Percentiles rank a stretch among this genome's conserved stretches.
Conservation (phyloP, 2,329 filamentous ascomycete species). For the Hypoxylon sp. region DNA sequence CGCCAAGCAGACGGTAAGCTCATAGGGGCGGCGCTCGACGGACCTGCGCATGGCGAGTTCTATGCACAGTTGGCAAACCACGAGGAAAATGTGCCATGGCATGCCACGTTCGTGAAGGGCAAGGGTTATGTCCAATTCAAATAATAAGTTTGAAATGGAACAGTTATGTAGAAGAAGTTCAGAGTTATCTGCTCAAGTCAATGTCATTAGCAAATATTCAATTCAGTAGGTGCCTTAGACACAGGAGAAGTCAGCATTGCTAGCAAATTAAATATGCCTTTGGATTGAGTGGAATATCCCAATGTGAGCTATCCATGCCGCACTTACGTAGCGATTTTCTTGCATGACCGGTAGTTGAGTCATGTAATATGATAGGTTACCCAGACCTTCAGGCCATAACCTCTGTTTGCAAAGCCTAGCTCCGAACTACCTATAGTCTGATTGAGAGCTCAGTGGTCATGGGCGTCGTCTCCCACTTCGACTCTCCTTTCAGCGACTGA, state of each 20-base stretch:
- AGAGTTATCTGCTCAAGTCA: neutral
- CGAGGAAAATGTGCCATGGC: constrained; percentile 50
- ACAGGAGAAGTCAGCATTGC: neutral
- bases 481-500: neutral
- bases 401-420: neutral
- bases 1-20: constrained; percentile 49
- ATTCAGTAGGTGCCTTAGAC: neutral
- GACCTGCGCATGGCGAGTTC: constrained; percentile 53
- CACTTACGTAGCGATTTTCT: neutral
- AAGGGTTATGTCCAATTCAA: constrained; percentile 51
- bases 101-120: constrained; percentile 54
- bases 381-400: neutral
- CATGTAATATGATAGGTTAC: neutral
- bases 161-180: neutral
- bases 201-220: neutral
- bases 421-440: too few species aligned
- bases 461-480: neutral
- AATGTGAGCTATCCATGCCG: neutral
- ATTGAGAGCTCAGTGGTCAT: neutral
- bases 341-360: neutral
- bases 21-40: constrained; percentile 48
- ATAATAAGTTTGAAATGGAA: neutral
- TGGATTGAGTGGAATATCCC: neutral
- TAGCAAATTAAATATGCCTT: neutral
- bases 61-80: constrained; percentile 50